Conservation (phyloP, 2,329 filamentous ascomycete species). For the Paradendryphiella salina region DNA sequence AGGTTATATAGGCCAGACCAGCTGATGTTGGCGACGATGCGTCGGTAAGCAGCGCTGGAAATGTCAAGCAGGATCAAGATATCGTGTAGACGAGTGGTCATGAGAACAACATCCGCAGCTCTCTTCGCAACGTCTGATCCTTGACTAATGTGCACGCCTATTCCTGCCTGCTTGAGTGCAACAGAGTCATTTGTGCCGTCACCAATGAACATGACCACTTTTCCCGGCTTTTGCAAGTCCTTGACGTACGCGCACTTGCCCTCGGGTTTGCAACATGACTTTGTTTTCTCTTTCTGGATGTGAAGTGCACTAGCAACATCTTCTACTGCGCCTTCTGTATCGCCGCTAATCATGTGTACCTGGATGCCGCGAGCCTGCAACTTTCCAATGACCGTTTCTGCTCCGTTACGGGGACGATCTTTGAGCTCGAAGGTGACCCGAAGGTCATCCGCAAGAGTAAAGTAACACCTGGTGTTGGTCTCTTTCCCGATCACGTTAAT, state of each 20-base stretch:
- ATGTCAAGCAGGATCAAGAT: conserved; percentile 63
- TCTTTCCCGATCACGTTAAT: conserved; percentile 34
- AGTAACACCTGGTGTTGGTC: conserved; percentile 42
- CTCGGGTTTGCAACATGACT: conserved; percentile 54
- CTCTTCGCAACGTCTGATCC: conserved; percentile 63
- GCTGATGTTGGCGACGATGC: conserved; percentile 65
- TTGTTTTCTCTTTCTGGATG: conserved; percentile 48
- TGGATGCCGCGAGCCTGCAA: conserved; percentile 55
- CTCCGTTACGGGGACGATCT: conserved; percentile 54
- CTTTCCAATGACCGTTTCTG: conserved; percentile 56
- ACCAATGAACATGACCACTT: conserved; percentile 68
- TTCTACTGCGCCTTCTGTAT: conserved; percentile 56
- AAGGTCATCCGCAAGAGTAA: conserved; percentile 42
- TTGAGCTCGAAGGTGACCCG: conserved; percentile 57
- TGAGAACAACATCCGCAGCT: conserved; percentile 70
- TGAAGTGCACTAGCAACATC: conserved; percentile 48
- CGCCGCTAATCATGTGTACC: conserved; percentile 62
- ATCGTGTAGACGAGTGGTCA: conserved; percentile 60
- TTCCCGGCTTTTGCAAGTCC: conserved; percentile 27
- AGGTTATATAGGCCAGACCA: conserved; percentile 74
- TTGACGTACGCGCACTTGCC: conserved; percentile 60
- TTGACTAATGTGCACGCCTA: conserved; percentile 70
- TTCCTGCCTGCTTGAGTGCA: conserved; percentile 69
- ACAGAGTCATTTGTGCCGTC: conserved; percentile 80
- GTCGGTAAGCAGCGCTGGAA: conserved; percentile 47